Conservation (phyloP, 225 moss, liverwort and hornwort species). For the Lunularia cruciata region DNA sequence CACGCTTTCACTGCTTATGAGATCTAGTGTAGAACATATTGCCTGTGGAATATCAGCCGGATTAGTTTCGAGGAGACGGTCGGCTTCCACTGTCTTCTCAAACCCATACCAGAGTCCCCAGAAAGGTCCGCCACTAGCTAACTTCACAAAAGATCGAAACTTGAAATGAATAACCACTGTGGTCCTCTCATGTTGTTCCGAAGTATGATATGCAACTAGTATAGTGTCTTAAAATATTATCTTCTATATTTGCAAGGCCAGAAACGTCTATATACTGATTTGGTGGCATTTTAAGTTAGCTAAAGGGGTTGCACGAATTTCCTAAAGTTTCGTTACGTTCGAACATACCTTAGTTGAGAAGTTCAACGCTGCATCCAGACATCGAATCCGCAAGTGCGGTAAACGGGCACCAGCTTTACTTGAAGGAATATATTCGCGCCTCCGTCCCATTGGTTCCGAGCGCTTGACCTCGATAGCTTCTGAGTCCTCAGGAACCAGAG, state of each 20-base stretch:
- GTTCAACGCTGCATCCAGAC: slow-evolving; percentile 32
- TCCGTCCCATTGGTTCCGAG: slow-evolving; percentile 49
- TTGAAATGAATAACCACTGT: no score
- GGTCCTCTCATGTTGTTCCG: no score
- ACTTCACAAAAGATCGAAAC: not conserved
- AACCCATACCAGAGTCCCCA: no score
- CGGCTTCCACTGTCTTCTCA: no score
- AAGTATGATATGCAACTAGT: no score
- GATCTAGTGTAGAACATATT: slow-evolving; percentile 71
- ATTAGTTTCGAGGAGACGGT: not conserved
- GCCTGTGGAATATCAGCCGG: slow-evolving; percentile 20
- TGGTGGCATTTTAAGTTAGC: no score
- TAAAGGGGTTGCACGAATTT: no score
- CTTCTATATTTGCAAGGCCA: no score
- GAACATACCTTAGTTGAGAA: slow-evolving; percentile 47
- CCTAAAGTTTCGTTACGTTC: no score
- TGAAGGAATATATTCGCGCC: slow-evolving; percentile 73
- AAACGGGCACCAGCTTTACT: slow-evolving; percentile 74
- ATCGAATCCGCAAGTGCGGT: slow-evolving; percentile 62
- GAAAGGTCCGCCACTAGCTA: not conserved
- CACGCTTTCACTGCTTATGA: slow-evolving; percentile 48
- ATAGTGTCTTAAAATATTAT: no score
- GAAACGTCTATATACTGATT: no score
- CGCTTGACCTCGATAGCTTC: slow-evolving; percentile 9
- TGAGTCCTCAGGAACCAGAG: slow-evolving; percentile 52